Conservation (phyloP, 768 basidiomycete genomes). For the Lactarius sp. region DNA sequence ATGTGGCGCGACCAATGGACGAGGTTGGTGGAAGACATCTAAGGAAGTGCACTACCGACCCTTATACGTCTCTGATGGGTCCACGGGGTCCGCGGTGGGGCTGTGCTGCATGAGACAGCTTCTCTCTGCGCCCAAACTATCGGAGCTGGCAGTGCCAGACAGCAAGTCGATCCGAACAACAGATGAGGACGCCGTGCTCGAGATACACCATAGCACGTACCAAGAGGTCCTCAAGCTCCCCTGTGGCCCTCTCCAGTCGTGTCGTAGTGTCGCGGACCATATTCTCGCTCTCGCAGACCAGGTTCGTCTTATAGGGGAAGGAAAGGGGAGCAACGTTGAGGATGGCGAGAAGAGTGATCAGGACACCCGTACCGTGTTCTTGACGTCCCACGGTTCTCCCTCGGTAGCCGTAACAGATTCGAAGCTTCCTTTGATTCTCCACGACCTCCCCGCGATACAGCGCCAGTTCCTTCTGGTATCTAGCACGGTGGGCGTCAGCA, state of each 20-base stretch:
- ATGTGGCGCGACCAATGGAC: too few species aligned
- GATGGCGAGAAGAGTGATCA: conserved; percentile 9
- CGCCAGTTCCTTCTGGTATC: conserved; percentile 62
- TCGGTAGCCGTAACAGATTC: conserved; percentile 56
- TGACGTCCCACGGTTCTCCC: conserved; percentile 68
- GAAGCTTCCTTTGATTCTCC: conserved; percentile 50
- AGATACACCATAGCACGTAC: conserved; percentile 43
- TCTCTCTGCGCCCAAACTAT: too few species aligned
- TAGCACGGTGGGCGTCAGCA: too few species aligned
- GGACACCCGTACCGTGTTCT: conserved; percentile 53
- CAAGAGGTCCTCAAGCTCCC: conserved; percentile 59
- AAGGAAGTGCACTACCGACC: too few species aligned
- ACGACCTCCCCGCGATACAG: conserved; percentile 66
- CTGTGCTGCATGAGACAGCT: too few species aligned
- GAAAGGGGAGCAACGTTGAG: not conserved
- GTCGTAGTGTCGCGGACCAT: too few species aligned
- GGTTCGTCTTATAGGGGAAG: conserved; percentile 24
- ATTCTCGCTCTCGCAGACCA: conserved; percentile 63
- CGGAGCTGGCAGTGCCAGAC: too few species aligned
- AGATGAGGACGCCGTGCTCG: too few species aligned
- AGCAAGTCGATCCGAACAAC: too few species aligned
- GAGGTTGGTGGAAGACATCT: too few species aligned
- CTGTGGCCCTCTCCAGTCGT: conserved; percentile 57
- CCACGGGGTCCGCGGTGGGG: too few species aligned
- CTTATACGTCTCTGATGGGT: too few species aligned